Conservation (phyloP, 768 basidiomycete species). For the Neoboletus subvelutipes region DNA sequence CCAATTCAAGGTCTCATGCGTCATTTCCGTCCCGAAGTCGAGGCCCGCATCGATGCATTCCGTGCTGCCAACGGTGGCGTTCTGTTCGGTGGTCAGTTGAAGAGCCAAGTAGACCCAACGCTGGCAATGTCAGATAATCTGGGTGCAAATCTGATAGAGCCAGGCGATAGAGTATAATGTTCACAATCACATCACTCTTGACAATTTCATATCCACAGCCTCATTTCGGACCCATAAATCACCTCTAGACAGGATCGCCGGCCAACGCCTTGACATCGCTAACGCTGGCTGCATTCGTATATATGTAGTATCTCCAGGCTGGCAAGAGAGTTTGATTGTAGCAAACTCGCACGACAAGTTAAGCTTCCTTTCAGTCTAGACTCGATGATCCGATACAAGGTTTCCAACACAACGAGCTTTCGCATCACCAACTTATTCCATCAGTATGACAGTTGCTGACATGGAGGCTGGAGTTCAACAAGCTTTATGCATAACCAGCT, state of each 20-base stretch:
- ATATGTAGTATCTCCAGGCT: not conserved
- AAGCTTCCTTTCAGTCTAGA: not conserved
- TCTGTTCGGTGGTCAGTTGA: conserved; percentile 81
- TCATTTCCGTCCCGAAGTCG: conserved; percentile 95
- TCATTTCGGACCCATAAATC: not conserved
- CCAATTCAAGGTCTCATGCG: conserved; percentile 98
- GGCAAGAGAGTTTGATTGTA: too few relatives aligned
- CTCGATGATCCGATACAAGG: not conserved
- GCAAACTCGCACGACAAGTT: not conserved
- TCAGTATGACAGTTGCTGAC: not conserved
- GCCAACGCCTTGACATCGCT: not conserved
- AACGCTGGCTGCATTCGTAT: not conserved
- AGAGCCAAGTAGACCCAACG: conserved; percentile 63
- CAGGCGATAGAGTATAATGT: conserved; percentile 34
- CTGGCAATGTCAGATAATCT: conserved; percentile 76
- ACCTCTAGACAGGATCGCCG: not conserved
- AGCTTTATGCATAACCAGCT: not conserved
- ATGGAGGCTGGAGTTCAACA: not conserved
- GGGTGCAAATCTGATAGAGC: conserved; percentile 49
- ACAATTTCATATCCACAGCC: conserved; percentile 7
- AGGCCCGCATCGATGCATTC: conserved; percentile 80
- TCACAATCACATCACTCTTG: not conserved
- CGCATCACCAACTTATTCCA: not conserved
- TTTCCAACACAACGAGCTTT: too few relatives aligned
- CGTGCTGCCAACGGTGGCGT: conserved; percentile 76